Base-by-base conservation (phyloP, 1,284 basidiomycete species). In the Phellinidium pouzarii region DNA sequence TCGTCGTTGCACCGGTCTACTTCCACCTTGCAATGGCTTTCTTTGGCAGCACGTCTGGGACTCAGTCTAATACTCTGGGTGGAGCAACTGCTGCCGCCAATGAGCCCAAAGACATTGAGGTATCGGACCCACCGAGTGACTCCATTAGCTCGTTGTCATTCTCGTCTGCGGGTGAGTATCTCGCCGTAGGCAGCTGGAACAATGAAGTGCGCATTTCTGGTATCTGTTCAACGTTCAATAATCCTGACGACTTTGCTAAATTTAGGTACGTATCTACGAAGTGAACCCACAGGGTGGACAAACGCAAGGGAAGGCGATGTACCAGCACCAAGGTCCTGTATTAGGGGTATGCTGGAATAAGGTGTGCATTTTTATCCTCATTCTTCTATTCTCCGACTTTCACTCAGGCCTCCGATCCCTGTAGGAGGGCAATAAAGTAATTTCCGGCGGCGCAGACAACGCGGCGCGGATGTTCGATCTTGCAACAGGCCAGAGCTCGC, bases 371-470 rank as follows among this genome's bases (percentile, higher is more conserved):
- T 19, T 8, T 34, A 2, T 9, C 19, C 22, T 50, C 25, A 6
- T 23, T 8, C 12, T 23, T 40, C 8, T 14, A 14, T 8, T 20
- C 17, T 26, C 19, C 20, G 7, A 36, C 20, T 17, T 44, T 14
- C 23, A 38, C 31, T 11, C 14, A 22, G 14, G 29, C 25, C 43
- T 45, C 17, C 26, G 29, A 17, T 22, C 27, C 34, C n/a, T 36
- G 14, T 57, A 84, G 84, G 88, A 91, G 58, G 90, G 90, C 27
- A 83, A 75, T 61, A 89, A 89, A 65, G 72, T 93, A 29, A 79
- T 94, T 61, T 91, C 89, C 17, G 84, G 83, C n/a, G 91, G 90
- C 37, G 87, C 86, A 34, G 92, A 95, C 71, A 91, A 91, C 65
- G 83, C 84, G 7, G 90, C 77, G 4, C 77, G 85, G 48, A 83